These are phyloP conservation scores for Abelmoschus esculentus DNA, from an alignment of 345 rosid species.

Conservation along the genomic window DNA sequence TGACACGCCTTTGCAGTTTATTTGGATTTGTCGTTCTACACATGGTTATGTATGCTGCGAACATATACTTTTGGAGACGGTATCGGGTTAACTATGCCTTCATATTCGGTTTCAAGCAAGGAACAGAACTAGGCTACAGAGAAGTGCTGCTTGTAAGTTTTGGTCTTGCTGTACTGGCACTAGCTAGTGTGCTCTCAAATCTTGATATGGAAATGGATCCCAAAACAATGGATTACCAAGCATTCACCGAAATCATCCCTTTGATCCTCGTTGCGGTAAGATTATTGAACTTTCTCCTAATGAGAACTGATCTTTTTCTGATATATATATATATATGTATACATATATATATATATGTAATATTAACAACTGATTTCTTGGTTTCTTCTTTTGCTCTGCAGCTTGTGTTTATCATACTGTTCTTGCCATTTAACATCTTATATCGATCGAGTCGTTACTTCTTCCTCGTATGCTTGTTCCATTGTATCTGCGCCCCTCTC, in stretches of 20 bases:
- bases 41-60: conserved; percentile 25
- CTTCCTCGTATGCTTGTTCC: conserved; percentile 25
- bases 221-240: conserved; percentile 20
- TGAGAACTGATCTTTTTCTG: neutral
- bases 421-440: conserved; percentile 14
- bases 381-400: conserved; percentile 3
- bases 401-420: neutral
- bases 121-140: conserved; percentile 33
- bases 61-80: conserved; percentile 26
- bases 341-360: too few relatives aligned
- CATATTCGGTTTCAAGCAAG: conserved; percentile 47
- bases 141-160: conserved; percentile 31
- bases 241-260: conserved; percentile 33
- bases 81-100: conserved; percentile 29
- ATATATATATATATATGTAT: too few relatives aligned
- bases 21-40: conserved; percentile 39
- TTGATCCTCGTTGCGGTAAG: conserved; percentile 25
- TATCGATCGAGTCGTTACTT: conserved; percentile 27
- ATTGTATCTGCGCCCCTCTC: conserved; percentile 24
- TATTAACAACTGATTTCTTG: neutral
- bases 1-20: conserved; percentile 19
- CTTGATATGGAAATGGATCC: conserved; percentile 35
- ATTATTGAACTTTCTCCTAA: neutral
- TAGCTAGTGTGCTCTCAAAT: conserved; percentile 27
- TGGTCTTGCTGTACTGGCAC: conserved; percentile 27